phyloP scores from a whole-genome alignment of 108 stramenopile genomes.

The Pseudonitzschia delicatissima region DNA sequence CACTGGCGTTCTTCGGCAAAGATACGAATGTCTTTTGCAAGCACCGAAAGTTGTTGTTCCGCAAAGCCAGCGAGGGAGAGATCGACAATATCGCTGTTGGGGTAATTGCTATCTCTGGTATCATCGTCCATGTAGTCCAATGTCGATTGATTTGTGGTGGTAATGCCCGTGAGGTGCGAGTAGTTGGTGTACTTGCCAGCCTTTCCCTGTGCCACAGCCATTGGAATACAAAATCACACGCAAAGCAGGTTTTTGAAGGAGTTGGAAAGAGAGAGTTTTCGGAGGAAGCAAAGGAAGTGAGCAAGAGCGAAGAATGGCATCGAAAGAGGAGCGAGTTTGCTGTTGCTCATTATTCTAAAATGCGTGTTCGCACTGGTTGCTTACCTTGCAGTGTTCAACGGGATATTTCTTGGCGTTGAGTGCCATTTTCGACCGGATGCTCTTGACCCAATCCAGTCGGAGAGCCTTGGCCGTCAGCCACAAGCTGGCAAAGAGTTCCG shows the following conservation, averaged over 20 bases:
- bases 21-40: constrained; percentile 37
- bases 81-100: background rate
- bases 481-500: constrained; percentile 18
- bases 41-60: background rate
- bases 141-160: constrained; percentile 66
- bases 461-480: constrained; percentile 9
- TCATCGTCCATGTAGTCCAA: background rate
- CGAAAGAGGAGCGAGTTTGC: too few relatives aligned
- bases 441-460: constrained; percentile 19
- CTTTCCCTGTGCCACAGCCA: constrained; percentile 36
- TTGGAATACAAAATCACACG: background rate
- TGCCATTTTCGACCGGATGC: constrained; percentile 68
- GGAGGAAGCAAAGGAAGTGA: too few relatives aligned
- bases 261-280: too few relatives aligned
- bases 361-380: too few relatives aligned
- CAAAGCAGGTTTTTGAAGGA: too few relatives aligned
- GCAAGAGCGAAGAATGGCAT: too few relatives aligned
- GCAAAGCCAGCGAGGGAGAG: background rate
- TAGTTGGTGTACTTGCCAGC: constrained; percentile 81
- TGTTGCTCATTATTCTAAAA: too few relatives aligned
- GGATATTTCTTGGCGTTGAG: constrained; percentile 83
- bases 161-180: constrained; percentile 74
- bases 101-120: background rate
- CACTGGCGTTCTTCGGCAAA: constrained; percentile 75
- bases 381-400: constrained; percentile 79